Base-by-base conservation (phyloP, 2,329 filamentous ascomycete species). In the Colletotrichum liriopes region DNA sequence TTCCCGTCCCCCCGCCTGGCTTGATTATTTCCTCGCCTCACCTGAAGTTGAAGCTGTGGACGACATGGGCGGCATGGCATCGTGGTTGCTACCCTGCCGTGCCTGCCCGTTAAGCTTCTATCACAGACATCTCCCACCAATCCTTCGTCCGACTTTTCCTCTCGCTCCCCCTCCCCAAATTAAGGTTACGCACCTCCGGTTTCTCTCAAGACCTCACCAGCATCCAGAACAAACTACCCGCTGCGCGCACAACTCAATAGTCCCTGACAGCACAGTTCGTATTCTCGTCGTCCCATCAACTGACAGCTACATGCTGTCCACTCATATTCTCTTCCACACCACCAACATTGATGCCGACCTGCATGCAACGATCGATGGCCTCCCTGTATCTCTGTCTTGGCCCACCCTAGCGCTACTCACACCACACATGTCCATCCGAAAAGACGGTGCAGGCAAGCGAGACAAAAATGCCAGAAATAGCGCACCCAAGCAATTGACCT, bases 31-130 rank as follows among this genome's bases (percentile, higher is more conserved):
- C 12, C 26, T 63, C 39, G 65, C 35, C 23, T 64, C 70, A 70
- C 70, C 65, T 70, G 66, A 72, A 72, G 5, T 70, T 60, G 66
- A 72, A 72, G 65, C 70, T 65, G 60, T 63, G 60, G 35, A 63
- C 6, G 47, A 41, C 35, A 23, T 39, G 16, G 18, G 20, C 29
- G n/a, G 23, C 43, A 51, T 26, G 58, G n/a, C 58, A 23, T 47
- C 39, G 23, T 35, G n/a, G 43, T 35, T 20, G 29, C 20, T 11
- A 14, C 23, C n/a, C 47, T 41, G n/a, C n/a, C n/a, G n/a, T n/a
- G n/a, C n/a, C n/a, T n/a, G 51, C 47, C 43, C 23, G 45, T 47
- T 41, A 54, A 63, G 14, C 62, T 65, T 58, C 63, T 45, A 18
- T 49, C 62, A 61, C 67, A 45, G 52, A 59, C 67, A 32, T 51